These are phyloP conservation scores for Collybia mongolica DNA, from an alignment of 768 basidiomycete genomes.

Conservation along the genomic window DNA sequence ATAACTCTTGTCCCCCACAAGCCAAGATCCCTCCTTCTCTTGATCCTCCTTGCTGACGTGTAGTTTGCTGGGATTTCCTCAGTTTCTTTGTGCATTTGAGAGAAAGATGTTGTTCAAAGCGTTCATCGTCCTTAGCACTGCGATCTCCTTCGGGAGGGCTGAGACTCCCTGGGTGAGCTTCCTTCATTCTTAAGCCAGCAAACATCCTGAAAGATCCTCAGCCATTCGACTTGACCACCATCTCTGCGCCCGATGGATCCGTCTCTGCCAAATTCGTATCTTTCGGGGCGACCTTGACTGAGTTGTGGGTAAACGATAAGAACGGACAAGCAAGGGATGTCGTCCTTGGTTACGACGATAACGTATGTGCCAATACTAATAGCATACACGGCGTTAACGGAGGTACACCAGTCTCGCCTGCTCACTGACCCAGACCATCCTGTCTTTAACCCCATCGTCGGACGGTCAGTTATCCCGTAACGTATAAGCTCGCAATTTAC, in stretches of 20 bases:
- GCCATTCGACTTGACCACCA: constrained; percentile 48
- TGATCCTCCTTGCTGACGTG: no score
- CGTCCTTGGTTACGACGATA: constrained; percentile 58
- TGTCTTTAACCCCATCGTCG: constrained; percentile 40
- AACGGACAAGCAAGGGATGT: constrained; percentile 47
- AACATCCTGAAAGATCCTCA: constrained; percentile 11
- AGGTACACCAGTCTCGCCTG: constrained; percentile 29
- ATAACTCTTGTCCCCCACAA: no score
- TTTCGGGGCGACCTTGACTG: constrained; percentile 54
- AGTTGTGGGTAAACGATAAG: constrained; percentile 56
- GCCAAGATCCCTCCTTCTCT: no score
- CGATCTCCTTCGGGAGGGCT: not conserved
- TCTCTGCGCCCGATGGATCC: constrained; percentile 53
- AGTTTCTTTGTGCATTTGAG: not conserved
- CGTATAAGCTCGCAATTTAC: not conserved
- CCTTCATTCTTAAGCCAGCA: not conserved
- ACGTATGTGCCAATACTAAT: constrained; percentile 27
- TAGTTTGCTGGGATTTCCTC: no score
- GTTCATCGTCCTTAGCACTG: not conserved
- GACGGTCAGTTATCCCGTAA: constrained; percentile 21
- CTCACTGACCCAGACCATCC: constrained; percentile 46
- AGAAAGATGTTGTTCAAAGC: not conserved
- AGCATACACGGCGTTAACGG: not conserved
- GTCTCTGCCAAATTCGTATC: constrained; percentile 57
- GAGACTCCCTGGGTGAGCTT: constrained; percentile 10